Conservation (phyloP, 139 green algal species). For the Micromonas pusilla region DNA sequence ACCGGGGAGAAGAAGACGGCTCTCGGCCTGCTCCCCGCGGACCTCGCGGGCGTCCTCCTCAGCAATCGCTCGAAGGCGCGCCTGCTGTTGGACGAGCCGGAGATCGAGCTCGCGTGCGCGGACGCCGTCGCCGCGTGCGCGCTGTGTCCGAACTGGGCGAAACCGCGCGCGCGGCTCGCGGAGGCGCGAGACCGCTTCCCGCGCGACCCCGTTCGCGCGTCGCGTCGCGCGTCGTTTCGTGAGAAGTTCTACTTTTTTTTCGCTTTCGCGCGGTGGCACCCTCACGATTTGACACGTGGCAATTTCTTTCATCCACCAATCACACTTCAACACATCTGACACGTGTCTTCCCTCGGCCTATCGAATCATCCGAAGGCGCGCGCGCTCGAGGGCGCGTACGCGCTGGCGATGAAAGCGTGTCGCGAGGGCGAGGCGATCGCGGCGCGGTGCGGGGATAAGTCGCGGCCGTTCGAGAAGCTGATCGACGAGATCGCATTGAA, state of each 20-base stretch:
- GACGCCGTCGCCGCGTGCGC: slow-evolving; percentile 38
- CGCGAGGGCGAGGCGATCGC: not conserved
- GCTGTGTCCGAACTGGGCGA: slow-evolving; percentile 45
- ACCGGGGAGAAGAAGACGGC: not conserved
- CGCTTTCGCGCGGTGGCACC: no score
- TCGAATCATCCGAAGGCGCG: no score
- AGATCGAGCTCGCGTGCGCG: slow-evolving; percentile 28
- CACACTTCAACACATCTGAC: no score
- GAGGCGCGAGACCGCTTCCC: no score
- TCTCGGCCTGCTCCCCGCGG: not conserved
- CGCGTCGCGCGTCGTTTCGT: not conserved
- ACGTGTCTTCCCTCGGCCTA: no score
- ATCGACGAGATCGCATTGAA: slow-evolving; percentile 46
- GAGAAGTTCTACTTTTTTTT: no score
- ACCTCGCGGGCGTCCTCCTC: not conserved
- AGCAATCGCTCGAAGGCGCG: slow-evolving; percentile 6
- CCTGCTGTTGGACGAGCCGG: not conserved
- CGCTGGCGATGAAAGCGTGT: slow-evolving; percentile 26
- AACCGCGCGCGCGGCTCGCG: slow-evolving; percentile 46
- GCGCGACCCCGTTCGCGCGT: no score
- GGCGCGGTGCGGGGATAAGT: not conserved
- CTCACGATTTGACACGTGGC: no score
- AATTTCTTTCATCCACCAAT: no score
- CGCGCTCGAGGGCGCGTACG: no score
- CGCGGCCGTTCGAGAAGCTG: slow-evolving; percentile 45